Evolutionary conservation across 2,329 filamentous ascomycete species (phyloP).

Genomic region (Diaporthe australafricana): DNA sequence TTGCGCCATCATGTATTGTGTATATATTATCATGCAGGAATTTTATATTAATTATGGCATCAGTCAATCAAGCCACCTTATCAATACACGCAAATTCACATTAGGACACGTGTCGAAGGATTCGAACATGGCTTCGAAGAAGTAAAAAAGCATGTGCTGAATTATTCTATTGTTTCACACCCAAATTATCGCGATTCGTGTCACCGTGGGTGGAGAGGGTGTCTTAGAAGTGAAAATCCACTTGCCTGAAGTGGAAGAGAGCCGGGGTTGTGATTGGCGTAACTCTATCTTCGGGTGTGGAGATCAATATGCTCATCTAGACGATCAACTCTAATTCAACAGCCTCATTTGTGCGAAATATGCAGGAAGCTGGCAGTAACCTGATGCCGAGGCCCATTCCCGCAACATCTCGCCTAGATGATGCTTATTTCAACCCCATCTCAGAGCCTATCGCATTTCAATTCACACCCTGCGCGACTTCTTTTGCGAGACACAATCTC

Average conservation of each 20-base stretch:
- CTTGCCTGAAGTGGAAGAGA: not conserved
- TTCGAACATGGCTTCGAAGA: not conserved
- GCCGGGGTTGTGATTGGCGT: slow-evolving; percentile 8
- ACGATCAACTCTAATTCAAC: slow-evolving; percentile 18
- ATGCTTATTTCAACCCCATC: not conserved
- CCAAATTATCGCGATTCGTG: not conserved
- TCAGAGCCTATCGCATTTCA: not conserved
- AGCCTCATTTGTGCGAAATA: slow-evolving; percentile 8
- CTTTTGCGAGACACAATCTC: not conserved
- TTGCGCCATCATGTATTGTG: not conserved
- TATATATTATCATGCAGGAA: not conserved
- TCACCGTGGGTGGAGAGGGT: not conserved
- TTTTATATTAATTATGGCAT: slow-evolving; percentile 12
- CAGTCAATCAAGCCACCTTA: not conserved
- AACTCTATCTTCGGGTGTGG: slow-evolving; percentile 2
- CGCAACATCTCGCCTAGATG: not conserved
- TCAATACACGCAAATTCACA: not conserved
- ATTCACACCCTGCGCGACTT: not conserved
- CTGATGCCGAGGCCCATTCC: not conserved
- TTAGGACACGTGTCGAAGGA: not conserved
- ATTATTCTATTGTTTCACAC: not conserved
- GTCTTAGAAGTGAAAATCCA: not conserved
- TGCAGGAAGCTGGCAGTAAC: not conserved
- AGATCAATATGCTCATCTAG: not conserved
- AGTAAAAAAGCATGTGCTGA: not conserved